Conservation (phyloP, 1,139 yeast species). For the Saccharomyces hybrid region DNA sequence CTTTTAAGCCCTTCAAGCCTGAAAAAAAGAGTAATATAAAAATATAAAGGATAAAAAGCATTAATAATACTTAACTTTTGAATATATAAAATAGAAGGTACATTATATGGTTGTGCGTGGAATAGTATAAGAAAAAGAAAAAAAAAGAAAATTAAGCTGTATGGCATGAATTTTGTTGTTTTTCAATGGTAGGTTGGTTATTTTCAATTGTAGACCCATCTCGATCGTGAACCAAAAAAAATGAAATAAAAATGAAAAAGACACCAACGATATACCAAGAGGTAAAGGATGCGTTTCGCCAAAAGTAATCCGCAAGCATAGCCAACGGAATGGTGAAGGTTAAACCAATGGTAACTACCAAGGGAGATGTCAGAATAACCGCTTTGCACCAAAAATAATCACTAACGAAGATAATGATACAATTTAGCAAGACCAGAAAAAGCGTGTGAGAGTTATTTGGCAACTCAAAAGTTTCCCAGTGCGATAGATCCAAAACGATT, state of each 20-base stretch:
- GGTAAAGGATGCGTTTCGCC: background rate
- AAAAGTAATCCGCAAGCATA: constrained; percentile 32
- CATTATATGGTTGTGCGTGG: background rate
- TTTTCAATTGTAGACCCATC: background rate
- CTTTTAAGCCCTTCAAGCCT: background rate
- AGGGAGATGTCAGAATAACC: constrained; percentile 82
- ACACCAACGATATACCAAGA: background rate
- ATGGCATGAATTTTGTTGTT: background rate
- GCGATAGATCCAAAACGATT: constrained; percentile 51
- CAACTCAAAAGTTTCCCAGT: constrained; percentile 60
- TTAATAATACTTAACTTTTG: background rate
- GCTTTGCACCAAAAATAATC: constrained; percentile 97
- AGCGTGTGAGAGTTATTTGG: constrained; percentile 54
- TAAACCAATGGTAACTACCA: constrained; percentile 90
- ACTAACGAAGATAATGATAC: constrained; percentile 70
- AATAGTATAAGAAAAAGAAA: background rate
- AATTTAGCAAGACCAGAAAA: constrained; percentile 53
- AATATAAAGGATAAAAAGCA: background rate
- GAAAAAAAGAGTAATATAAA: background rate
- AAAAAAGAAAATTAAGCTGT: background rate
- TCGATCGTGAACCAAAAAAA: background rate
- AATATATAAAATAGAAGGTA: background rate
- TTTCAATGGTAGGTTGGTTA: background rate
- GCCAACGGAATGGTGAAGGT: constrained; percentile 92
- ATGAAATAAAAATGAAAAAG: background rate